phyloP scores from a whole-genome alignment of 768 basidiomycete species.

The Lactarius vividus region DNA sequence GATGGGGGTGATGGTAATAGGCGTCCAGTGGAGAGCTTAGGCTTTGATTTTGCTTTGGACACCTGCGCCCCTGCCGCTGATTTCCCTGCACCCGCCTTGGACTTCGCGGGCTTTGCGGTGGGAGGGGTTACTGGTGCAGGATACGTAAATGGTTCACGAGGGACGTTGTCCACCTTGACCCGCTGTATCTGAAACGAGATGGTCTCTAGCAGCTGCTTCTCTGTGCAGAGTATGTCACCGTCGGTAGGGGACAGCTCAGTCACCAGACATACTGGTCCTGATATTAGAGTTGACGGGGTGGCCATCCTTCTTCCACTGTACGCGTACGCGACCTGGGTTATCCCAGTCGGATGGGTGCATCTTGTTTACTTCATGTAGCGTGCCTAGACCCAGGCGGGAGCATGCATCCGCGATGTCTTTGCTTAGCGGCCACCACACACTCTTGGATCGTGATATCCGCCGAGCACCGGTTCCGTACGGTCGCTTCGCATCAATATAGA shows the following conservation, averaged over 20 bases:
- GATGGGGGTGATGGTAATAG: constrained; percentile 71
- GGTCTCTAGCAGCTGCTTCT: constrained; percentile 76
- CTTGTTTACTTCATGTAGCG: constrained; percentile 87
- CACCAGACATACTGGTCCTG: constrained; percentile 61
- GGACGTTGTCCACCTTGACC: constrained; percentile 66
- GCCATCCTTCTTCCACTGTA: constrained; percentile 87
- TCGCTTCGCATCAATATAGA: constrained; percentile 94
- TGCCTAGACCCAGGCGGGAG: constrained; percentile 68
- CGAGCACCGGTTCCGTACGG: constrained; percentile 82
- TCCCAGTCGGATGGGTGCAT: constrained; percentile 96
- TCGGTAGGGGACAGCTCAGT: constrained; percentile 4
- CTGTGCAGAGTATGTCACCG: constrained; percentile 32
- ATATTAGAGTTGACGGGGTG: constrained; percentile 61
- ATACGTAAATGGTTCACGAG: constrained; percentile 58
- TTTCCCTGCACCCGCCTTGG: constrained; percentile 27
- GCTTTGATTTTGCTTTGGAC: constrained; percentile 30
- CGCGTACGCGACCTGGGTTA: constrained; percentile 92
- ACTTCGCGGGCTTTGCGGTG: constrained; percentile 33
- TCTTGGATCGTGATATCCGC: constrained; percentile 71
- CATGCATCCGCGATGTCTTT: constrained; percentile 90
- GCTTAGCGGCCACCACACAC: constrained; percentile 93
- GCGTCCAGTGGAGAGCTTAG: constrained; percentile 29
- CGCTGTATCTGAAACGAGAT: constrained; percentile 72
- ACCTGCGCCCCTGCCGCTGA: constrained; percentile 30
- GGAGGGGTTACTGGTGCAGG: constrained; percentile 31